Evolutionary conservation across 2,329 filamentous ascomycete species (phyloP).

Genomic region (Sporothrix variecibatus): DNA sequence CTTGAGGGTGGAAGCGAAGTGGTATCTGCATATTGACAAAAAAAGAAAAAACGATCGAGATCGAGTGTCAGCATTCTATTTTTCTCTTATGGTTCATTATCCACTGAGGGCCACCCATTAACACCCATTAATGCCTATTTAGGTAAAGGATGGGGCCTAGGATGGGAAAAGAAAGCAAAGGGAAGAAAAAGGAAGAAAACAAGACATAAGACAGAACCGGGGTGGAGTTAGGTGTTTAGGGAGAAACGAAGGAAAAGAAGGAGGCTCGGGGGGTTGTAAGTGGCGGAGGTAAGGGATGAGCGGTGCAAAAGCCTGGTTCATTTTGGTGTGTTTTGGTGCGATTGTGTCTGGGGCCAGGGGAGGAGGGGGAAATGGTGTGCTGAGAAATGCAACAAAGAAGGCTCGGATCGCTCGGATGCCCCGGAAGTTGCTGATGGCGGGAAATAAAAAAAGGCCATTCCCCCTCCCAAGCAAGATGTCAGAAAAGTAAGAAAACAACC

Average conservation of each 20-base stretch:
- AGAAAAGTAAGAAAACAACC: neutral
- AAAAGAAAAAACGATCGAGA: slow-evolving; percentile 9
- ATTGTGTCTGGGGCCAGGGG: slow-evolving; percentile 1
- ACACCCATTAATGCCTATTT: neutral
- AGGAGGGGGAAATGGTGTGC: slow-evolving; percentile 14
- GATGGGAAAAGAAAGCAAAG: neutral
- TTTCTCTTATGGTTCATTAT: neutral
- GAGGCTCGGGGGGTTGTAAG: neutral
- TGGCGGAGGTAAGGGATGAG: slow-evolving; percentile 11
- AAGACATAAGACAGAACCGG: neutral
- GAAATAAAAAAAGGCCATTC: slow-evolving; percentile 14
- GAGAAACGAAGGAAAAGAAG: neutral
- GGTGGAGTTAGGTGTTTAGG: neutral
- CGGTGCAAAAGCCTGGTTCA: neutral
- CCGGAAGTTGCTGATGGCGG: slow-evolving; percentile 13
- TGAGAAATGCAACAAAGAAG: slow-evolving; percentile 24
- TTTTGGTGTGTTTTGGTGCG: slow-evolving; percentile 1
- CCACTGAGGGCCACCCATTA: neutral
- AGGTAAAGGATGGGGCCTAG: neutral
- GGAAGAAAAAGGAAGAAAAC: neutral
- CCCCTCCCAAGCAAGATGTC: neutral
- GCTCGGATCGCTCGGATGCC: slow-evolving; percentile 27
- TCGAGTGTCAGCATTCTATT: slow-evolving; percentile 34
- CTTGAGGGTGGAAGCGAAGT: slow-evolving; percentile 53
- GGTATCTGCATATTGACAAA: slow-evolving; percentile 52